phyloP scores from a whole-genome alignment of 192 early-diverging fungal species.

The Allomyces macrogynus region DNA sequence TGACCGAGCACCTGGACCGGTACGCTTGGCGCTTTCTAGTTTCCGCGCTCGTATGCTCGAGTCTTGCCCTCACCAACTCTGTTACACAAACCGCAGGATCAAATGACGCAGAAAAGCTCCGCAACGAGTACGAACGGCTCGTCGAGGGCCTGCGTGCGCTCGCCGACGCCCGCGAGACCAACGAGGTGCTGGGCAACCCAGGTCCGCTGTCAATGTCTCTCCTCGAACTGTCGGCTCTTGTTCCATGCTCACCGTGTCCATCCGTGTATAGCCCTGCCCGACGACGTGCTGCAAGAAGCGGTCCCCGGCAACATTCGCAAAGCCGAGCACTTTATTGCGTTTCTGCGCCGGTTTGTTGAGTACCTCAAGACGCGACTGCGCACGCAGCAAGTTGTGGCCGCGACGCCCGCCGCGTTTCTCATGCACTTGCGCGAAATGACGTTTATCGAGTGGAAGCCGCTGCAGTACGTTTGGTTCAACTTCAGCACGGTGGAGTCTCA shows the following conservation, averaged over 20 bases:
- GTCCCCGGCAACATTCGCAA: constrained; percentile 93
- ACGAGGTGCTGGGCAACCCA: constrained; percentile 4
- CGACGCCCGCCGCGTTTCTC: constrained; percentile 81
- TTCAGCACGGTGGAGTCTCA: too few species aligned
- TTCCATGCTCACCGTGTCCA: too few species aligned
- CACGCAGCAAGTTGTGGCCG: constrained; percentile 92
- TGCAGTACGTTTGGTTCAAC: constrained; percentile 24
- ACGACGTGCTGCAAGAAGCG: constrained; percentile 77
- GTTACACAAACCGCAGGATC: constrained; percentile 21
- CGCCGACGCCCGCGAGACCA: constrained; percentile 1
- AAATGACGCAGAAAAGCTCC: constrained; percentile 76
- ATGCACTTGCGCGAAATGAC: constrained; percentile 88
- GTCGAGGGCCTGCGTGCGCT: constrained; percentile 43
- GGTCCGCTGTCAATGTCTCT: not conserved
- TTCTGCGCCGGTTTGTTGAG: constrained; percentile 87
- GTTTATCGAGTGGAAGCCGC: constrained; percentile 78
- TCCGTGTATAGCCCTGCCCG: constrained; percentile 43
- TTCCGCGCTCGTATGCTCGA: too few species aligned
- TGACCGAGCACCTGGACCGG: constrained; percentile 52
- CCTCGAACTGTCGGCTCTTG: too few species aligned
- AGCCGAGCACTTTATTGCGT: constrained; percentile 96
- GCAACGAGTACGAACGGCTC: constrained; percentile 70
- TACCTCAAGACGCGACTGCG: constrained; percentile 94
- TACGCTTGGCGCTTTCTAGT: constrained; percentile 10
- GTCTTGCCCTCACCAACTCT: too few species aligned